Base-by-base conservation (phyloP, 1,284 basidiomycete species). In the Ceratobasidium sp. region DNA sequence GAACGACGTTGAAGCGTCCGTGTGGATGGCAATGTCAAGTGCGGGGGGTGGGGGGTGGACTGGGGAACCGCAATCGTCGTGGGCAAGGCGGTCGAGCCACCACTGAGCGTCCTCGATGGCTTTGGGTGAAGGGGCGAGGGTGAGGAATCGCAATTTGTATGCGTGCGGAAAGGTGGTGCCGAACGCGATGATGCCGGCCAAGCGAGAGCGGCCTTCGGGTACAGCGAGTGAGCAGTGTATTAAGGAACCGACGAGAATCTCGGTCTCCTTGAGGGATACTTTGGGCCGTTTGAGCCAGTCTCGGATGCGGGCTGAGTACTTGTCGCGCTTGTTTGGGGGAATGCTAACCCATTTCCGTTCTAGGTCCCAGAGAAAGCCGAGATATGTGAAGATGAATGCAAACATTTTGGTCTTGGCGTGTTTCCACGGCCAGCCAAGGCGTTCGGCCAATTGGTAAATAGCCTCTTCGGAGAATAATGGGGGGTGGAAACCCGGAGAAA, bases 381-480 rank as follows among this genome's bases (percentile, higher is more conserved):
- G 17, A 54, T 71, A 78, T 1, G 6, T 15, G 52, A 76, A 75
- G 4, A 37, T 17, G 11, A 22, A 9, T 8, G 43, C 4, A 37
- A 73, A 76, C 19, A 46, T 25, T 3, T 22, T n/a, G 5, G 62
- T 77, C 57, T 78, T 78, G n/a, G 76, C 61, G 25, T 13, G n/a
- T 25, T 75, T 77, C 77, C 77, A 78, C 1, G 76, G 76, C 56
- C 65, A 57, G n/a, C 77, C 77, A 1, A 78, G 76, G n/a, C 61
- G 43, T 2, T 51, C 25, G 51, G 89, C 81, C 76, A 90, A 85
- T 76, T 89, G 85, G 43, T 89, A 87, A 40, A 90, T 90, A 61
- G 87, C 83, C 29, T 40, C 9, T 9, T 40, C 37, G 37, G 6
- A 40, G 9, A 6, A 40, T 40, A 9, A 9, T 40, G 37, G 37